phyloP scores from a whole-genome alignment of 192 early-diverging fungal genomes.

The Ramicandelaber brevisporus region DNA sequence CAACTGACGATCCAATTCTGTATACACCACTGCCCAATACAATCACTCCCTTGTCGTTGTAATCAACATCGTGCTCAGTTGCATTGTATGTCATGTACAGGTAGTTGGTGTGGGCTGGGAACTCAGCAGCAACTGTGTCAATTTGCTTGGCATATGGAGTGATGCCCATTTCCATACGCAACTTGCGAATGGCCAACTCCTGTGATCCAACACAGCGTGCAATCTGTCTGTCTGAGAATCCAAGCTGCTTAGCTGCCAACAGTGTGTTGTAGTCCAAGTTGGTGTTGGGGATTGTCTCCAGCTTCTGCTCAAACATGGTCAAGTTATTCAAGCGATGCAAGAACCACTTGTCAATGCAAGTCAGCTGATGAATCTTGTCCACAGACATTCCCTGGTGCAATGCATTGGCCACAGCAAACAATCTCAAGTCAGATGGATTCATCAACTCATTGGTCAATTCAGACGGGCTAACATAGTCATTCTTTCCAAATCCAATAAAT shows the following conservation, averaged over 20 bases:
- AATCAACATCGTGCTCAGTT: slow-evolving; percentile 67
- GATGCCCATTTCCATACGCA: slow-evolving; percentile 51
- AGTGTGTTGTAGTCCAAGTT: slow-evolving; percentile 31
- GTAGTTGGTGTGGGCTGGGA: slow-evolving; percentile 95
- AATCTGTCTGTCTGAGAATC: slow-evolving; percentile 65
- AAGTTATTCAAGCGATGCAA: slow-evolving; percentile 80
- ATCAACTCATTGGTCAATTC: slow-evolving; percentile 70
- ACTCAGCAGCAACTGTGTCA: slow-evolving; percentile 96
- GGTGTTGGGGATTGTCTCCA: slow-evolving; percentile 25
- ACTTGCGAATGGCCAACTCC: slow-evolving; percentile 70
- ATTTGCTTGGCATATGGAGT: slow-evolving; percentile 95
- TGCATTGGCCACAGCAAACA: slow-evolving; percentile 93
- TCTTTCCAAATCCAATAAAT: slow-evolving; percentile 61
- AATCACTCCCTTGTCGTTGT: slow-evolving; percentile 88
- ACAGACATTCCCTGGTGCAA: slow-evolving; percentile 81
- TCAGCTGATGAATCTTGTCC: slow-evolving; percentile 73
- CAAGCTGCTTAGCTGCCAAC: slow-evolving; percentile 70
- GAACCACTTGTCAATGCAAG: slow-evolving; percentile 94
- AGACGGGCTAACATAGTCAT: slow-evolving; percentile 25
- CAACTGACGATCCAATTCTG: slow-evolving; percentile 92
- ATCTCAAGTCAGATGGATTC: slow-evolving; percentile 76
- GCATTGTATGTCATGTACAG: slow-evolving; percentile 97
- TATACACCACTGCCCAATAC: slow-evolving; percentile 95
- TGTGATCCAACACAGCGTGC: slow-evolving; percentile 37
- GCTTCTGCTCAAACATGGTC: slow-evolving; percentile 48